Percentiles rank a stretch among this genome's conserved stretches.
phyloP scores from a whole-genome alignment of 2,329 filamentous ascomycete species.

The Tricladium varicosporioides region DNA sequence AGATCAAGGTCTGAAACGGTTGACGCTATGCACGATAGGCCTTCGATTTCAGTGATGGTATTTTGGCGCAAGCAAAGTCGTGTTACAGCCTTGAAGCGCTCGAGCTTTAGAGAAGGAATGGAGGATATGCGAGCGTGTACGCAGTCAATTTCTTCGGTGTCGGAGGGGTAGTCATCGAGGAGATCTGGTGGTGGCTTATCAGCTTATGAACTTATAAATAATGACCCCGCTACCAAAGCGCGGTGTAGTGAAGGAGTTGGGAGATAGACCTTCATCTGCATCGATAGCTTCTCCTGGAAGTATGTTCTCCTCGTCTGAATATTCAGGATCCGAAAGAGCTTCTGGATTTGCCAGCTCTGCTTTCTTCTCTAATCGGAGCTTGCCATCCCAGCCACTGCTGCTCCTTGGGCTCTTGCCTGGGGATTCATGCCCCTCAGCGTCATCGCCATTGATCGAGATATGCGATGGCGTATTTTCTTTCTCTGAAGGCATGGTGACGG shows the following conservation, averaged over 20 bases:
- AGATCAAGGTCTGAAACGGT: conserved; percentile 84
- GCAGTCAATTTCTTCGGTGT: conserved; percentile 78
- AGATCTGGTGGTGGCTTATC: conserved; percentile 45
- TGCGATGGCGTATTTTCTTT: conserved; percentile 21
- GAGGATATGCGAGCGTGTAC: conserved; percentile 83
- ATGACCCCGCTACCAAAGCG: conserved; percentile 7
- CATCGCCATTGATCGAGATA: conserved; percentile 26
- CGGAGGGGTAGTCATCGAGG: conserved; percentile 57
- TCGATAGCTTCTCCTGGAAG: conserved; percentile 71
- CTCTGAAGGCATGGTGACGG: conserved; percentile 21
- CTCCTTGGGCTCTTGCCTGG: conserved; percentile 37
- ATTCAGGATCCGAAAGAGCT: conserved; percentile 79
- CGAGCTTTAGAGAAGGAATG: conserved; percentile 74
- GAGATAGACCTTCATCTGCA: conserved; percentile 70
- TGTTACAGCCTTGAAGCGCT: conserved; percentile 74
- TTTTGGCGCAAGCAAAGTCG: conserved; percentile 93
- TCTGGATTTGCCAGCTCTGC: conserved; percentile 73
- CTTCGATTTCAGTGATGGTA: conserved; percentile 75
- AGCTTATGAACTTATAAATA: neutral
- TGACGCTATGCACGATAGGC: conserved; percentile 62
- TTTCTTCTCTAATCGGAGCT: conserved; percentile 71
- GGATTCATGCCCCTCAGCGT: conserved; percentile 27
- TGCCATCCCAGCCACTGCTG: conserved; percentile 79
- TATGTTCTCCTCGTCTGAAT: conserved; percentile 71
- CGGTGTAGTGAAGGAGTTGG: neutral